Base-by-base conservation (phyloP, 805 yeast genomes). In the Saccharomycopsis sp. region DNA sequence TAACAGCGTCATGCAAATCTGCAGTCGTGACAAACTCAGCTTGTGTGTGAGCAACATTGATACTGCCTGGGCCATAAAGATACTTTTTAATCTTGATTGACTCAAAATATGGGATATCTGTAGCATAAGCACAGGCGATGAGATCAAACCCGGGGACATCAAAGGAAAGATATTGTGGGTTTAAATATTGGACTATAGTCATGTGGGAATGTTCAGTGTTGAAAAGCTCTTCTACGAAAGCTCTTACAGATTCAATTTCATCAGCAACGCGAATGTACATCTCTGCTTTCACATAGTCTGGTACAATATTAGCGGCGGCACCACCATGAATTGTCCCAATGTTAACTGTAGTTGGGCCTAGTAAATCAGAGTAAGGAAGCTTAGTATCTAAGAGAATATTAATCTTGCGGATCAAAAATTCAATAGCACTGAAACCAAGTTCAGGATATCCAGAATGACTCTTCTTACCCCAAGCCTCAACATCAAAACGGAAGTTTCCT, bases 371-470 rank as follows among this genome's bases (percentile, higher is more conserved):
- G 0, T 46, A 50, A 19, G 88, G 86, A 54, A 69, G 71, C 3
- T 70, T 60, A 1, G 65, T 52, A 23, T 62, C 55, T 27, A 71
- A 59, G 34, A 81, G 57, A 2, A 68, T 65, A 53, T 69, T 55
- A 58, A 81, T 64, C 1, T 73, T 62, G 20, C 75, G 73, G 41
- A 81, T 62, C 35, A 81, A 58, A 45, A 72, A 72, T 41, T 71
- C 74, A 41, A 75, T 72, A 2, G 88, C 85, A 48, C 75, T 76
- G 43, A 78, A 59, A 3, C 88, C 88, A 32, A 77, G 63, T 39
- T 80, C 74, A 6, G 89, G 89, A 58, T 81, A 79, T 1, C 86
- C 86, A 2, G 81, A 74, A 56, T 81, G 88, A 3, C 77, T 63
- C 1, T 85, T 73, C 44, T 68, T 65, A 3, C 86, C 87, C n/a